phyloP scores from a whole-genome alignment of 805 yeast species.

The Metschnikowia arizonensis region DNA sequence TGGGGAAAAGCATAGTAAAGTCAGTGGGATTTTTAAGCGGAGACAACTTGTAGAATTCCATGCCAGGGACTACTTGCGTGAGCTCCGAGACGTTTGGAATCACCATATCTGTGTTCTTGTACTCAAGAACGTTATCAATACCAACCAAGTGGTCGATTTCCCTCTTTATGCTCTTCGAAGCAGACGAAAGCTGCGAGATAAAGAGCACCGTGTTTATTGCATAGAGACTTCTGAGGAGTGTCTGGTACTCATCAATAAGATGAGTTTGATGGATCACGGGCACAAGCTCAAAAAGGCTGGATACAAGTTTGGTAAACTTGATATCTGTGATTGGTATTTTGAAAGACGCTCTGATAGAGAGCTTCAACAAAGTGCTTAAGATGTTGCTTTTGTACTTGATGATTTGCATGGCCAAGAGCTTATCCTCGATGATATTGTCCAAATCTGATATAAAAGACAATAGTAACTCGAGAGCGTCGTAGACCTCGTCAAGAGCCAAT shows the following conservation, averaged over 20 bases:
- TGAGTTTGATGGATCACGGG: constrained; percentile 31
- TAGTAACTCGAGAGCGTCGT: constrained; percentile 25
- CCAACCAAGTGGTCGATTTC: constrained; percentile 35
- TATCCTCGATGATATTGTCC: constrained; percentile 28
- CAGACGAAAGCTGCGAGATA: constrained; percentile 23
- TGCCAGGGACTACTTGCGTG: constrained; percentile 28
- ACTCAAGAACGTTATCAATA: constrained; percentile 22
- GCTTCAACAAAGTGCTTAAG: constrained; percentile 24
- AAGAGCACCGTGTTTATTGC: constrained; percentile 28
- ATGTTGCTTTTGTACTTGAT: constrained; percentile 31
- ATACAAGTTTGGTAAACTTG: constrained; percentile 23
- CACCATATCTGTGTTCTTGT: constrained; percentile 11
- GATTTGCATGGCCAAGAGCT: constrained; percentile 34
- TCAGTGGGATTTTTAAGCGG: constrained; percentile 31
- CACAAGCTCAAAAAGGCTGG: constrained; percentile 30
- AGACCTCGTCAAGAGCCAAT: constrained; percentile 27
- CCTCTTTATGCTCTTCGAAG: constrained; percentile 21
- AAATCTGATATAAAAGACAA: constrained; percentile 30
- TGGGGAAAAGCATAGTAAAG: constrained; percentile 31
- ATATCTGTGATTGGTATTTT: constrained; percentile 35
- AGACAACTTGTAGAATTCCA: constrained; percentile 18
- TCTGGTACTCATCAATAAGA: constrained; percentile 21
- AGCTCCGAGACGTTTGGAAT: constrained; percentile 23
- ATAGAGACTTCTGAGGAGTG: constrained; percentile 26
- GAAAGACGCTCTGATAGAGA: constrained; percentile 25